phyloP scores from a whole-genome alignment of 352 stramenopile genomes.

The Globisporangium cederbergense region DNA sequence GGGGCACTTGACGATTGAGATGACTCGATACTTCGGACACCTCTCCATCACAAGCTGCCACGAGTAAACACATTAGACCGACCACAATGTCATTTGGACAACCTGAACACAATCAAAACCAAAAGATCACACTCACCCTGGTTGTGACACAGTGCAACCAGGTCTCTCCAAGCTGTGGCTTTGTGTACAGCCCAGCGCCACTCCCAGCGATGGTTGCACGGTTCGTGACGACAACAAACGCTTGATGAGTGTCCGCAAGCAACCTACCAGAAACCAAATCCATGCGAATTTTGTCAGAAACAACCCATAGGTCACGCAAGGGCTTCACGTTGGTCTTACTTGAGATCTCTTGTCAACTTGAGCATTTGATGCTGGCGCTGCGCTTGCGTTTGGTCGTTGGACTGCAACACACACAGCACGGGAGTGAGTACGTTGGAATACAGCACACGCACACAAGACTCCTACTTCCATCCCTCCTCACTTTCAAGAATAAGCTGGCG shows the following conservation, averaged over 20 bases:
- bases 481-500: slow-evolving; percentile 55
- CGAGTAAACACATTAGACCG: neutral
- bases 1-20: slow-evolving; percentile 66
- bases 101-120: neutral
- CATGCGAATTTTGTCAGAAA: neutral
- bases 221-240: slow-evolving; percentile 69
- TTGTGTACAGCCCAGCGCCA: slow-evolving; percentile 53
- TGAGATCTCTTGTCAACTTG: slow-evolving; percentile 47
- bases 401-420: slow-evolving; percentile 17
- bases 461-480: slow-evolving; percentile 9
- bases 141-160: slow-evolving; percentile 74
- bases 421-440: neutral
- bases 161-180: slow-evolving; percentile 53
- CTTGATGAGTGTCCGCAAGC: slow-evolving; percentile 59
- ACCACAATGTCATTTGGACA: slow-evolving; percentile 9
- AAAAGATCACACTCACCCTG: slow-evolving; percentile 26
- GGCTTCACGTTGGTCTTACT: slow-evolving; percentile 22
- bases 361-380: slow-evolving; percentile 51
- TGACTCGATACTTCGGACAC: slow-evolving; percentile 38
- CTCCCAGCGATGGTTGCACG: slow-evolving; percentile 39
- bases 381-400: slow-evolving; percentile 29
- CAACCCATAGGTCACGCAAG: neutral
- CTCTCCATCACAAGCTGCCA: slow-evolving; percentile 63
- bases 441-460: neutral
- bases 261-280: slow-evolving; percentile 24